Base-by-base conservation (phyloP, 139 green algal species). In the Asterochloris erici region DNA sequence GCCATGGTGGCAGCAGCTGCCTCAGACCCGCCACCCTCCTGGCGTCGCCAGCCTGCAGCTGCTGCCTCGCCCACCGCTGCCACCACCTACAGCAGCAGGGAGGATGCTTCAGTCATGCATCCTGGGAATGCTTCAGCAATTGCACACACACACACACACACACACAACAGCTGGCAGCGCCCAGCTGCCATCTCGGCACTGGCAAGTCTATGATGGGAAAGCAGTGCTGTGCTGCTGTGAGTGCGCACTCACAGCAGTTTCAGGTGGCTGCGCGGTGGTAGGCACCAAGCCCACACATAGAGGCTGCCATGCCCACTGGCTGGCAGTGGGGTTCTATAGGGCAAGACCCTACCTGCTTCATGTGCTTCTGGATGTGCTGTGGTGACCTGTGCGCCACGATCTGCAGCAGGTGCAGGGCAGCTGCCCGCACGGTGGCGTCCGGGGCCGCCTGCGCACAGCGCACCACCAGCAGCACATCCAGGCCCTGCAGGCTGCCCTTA, bases 351-450 rank as follows among this genome's bases (percentile, higher is more conserved):
- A 94, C 90, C 87, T 94, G 80, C 62, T 93, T 74, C 16, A 96
- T 91, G 61, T 95, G 90, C 0, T 71, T 69, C 79, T 96, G 85
- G 54, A 87, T 86, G 1, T 82, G 78, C 28, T 92, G 73, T 13
- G 91, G 91, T 74, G 78, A 29, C 64, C 76, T 85, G 29, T 75
- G 28, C 12, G 61, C 63, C 66, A 95, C 82, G 47, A 79, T 38
- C 10, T 84, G 81, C 28, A 97, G 73, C 86, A 97, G 87, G 77
- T 77, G 77, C 82, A 97, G 87, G 28, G 93, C 90, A 0, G 89
- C 89, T 63, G 93, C 94, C 63, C 93, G 87, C 63, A 92, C 86
- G 4, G 86, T 86, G n/a, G 81, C 84, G 77, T 95, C 91, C 6
- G 90, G 88, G 0, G 90, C 91, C 74, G 82, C 76, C 73, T 84